Evolutionary conservation across 1,284 basidiomycete species (phyloP), one percentile per base, ranked within the genome.

Genomic region (Rhizoctonia solani): DNA sequence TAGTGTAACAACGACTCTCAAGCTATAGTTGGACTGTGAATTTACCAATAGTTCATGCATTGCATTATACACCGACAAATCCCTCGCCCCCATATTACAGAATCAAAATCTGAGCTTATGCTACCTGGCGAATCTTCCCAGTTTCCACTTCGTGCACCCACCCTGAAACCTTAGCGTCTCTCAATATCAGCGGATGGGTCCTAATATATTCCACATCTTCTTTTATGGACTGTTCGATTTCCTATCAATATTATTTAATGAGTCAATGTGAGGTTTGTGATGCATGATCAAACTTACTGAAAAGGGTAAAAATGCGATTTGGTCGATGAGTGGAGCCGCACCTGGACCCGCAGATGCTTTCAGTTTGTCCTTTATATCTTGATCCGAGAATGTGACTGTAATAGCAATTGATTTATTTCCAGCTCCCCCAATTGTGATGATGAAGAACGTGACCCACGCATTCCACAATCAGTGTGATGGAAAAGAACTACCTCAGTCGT

Each of bases 381-480:
- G 32, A 77, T 72, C 83, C 73, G 4, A 80, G 77, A 53, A 82
- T 81, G 21, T 78, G 87, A 59, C 27, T 68, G 23, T 9, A 19
- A 6, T 9, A 49, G n/a, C n/a, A 66, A 14, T 37, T 50, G 34
- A 66, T 14, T 19, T n/a, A 54, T 3, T 8, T n/a, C 3, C 19
- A n/a, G n/a, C 29, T 6, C 9, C 13, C n/a, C n/a, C n/a, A n/a
- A n/a, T n/a, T n/a, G n/a, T n/a, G 52, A 27, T 54, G 5, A 21
- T 19, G 34, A 16, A 8, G 16, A 29, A 21, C 1, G 54, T 0
- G 82, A 83, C 56, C 41, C 21, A 46, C 85, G 76, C 85, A 89
- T 88, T 54, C 87, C 87, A 73, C 87, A 88, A 61, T 81, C 84
- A 2, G 86, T 87, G 74, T 88, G 87, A 74, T 84, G 86, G 74